These are phyloP conservation scores for Penicillium sp. DNA, from an alignment of 2,329 filamentous ascomycete genomes.

Conservation along the genomic window DNA sequence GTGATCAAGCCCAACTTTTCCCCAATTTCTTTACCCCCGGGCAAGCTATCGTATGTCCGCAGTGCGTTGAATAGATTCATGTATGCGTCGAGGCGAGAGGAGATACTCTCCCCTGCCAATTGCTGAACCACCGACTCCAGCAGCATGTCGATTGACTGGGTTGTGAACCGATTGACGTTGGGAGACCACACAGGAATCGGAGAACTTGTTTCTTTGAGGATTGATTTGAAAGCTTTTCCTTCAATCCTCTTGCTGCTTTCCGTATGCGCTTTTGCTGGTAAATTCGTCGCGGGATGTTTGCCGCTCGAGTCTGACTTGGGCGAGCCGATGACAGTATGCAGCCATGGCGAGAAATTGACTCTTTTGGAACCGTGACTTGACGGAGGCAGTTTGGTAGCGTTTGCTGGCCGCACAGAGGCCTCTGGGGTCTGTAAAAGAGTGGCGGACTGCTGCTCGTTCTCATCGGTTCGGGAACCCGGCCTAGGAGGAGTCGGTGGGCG, in stretches of 20 bases:
- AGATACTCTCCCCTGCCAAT: constrained; percentile 66
- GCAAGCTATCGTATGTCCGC: constrained; percentile 75
- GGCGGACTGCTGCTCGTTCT: constrained; percentile 35
- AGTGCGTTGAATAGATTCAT: constrained; percentile 69
- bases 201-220: constrained; percentile 64
- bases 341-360: constrained; percentile 58
- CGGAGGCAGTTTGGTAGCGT: constrained; percentile 29
- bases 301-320: constrained; percentile 27
- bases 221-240: constrained; percentile 60
- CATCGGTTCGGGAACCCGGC: constrained; percentile 29
- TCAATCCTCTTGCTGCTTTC: constrained; percentile 45
- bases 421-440: constrained; percentile 34
- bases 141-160: constrained; percentile 66
- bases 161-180: constrained; percentile 43
- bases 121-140: constrained; percentile 78
- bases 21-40: constrained; percentile 64
- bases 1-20: constrained; percentile 71
- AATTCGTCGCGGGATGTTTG: constrained; percentile 21
- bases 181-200: constrained; percentile 38
- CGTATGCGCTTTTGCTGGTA: constrained; percentile 9
- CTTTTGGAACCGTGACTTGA: constrained; percentile 46
- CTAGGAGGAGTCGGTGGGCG: constrained; percentile 54
- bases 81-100: constrained; percentile 78
- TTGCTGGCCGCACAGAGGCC: constrained; percentile 39
- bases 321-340: constrained; percentile 47